These are phyloP conservation scores for Tympanopsis confertula DNA, from an alignment of 2,329 filamentous ascomycete species.

Conservation along the genomic window DNA sequence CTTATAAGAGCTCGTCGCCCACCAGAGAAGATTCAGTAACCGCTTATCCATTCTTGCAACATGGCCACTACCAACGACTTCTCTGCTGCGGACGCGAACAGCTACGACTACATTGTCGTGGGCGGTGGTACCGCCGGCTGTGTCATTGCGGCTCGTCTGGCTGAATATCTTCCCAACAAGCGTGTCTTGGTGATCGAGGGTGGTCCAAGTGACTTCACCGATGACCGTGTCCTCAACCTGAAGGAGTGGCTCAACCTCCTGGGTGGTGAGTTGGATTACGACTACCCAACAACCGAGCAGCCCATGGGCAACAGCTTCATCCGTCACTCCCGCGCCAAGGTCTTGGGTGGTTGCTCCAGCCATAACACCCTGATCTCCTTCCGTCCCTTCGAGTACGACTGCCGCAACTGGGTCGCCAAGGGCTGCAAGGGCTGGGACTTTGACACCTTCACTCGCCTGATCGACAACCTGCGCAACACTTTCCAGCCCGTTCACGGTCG, in stretches of 20 bases:
- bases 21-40: no score
- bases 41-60: constrained; percentile 7
- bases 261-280: constrained; percentile 80
- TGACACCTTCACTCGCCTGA: constrained; percentile 67
- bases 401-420: constrained; percentile 70
- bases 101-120: constrained; percentile 76
- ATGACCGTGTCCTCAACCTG: constrained; percentile 74
- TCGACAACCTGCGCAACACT: constrained; percentile 81
- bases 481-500: constrained; percentile 76
- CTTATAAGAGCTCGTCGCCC: no score
- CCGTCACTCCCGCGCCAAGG: constrained; percentile 83
- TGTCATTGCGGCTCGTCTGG: constrained; percentile 68
- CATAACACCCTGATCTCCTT: constrained; percentile 93
- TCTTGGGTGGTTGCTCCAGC: constrained; percentile 81
- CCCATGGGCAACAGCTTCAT: constrained; percentile 87
- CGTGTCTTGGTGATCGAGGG: constrained; percentile 76
- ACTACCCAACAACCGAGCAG: constrained; percentile 82
- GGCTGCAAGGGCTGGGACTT: constrained; percentile 82
- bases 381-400: constrained; percentile 80
- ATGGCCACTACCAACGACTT: constrained; percentile 54
- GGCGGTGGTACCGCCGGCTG: constrained; percentile 80
- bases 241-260: constrained; percentile 79
- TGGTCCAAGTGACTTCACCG: constrained; percentile 78
- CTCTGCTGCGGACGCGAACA: constrained; percentile 48
- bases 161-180: constrained; percentile 74